These are phyloP conservation scores for Hondaea fermentalgiana DNA, from an alignment of 108 stramenopile genomes.

Conservation along the genomic window DNA sequence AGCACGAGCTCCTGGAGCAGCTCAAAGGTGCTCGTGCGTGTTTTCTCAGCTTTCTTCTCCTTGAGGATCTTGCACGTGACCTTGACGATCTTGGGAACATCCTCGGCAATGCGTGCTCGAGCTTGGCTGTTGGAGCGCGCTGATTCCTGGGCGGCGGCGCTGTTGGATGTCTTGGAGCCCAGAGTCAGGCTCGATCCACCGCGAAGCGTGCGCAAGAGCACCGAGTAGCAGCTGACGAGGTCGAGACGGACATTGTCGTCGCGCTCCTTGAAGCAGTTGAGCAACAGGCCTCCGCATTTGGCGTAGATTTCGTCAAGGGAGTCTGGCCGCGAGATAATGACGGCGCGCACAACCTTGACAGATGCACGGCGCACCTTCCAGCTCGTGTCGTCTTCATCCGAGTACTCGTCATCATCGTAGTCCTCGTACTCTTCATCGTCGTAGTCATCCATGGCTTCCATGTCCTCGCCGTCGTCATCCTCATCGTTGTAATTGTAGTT, in stretches of 20 bases:
- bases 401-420: constrained; percentile 51
- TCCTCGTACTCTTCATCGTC: constrained; percentile 44
- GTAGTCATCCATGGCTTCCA: constrained; percentile 25
- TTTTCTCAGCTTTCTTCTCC: constrained; percentile 65
- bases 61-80: constrained; percentile 39
- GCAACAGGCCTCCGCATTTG: constrained; percentile 60
- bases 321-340: constrained; percentile 35
- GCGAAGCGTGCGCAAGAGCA: constrained; percentile 59
- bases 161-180: background rate
- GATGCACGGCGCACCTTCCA: constrained; percentile 91
- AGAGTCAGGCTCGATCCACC: background rate
- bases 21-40: constrained; percentile 58
- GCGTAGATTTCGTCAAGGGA: constrained; percentile 26
- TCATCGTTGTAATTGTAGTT: constrained; percentile 88
- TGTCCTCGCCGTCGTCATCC: constrained; percentile 53
- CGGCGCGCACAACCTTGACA: constrained; percentile 48
- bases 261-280: constrained; percentile 84
- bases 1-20: constrained; percentile 61
- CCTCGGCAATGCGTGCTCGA: constrained; percentile 9
- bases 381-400: constrained; percentile 86
- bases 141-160: background rate
- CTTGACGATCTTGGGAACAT: constrained; percentile 8
- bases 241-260: constrained; percentile 96
- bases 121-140: background rate
- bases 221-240: constrained; percentile 72